Percentiles rank a stretch among this genome's conserved stretches.
Evolutionary conservation across 2,329 filamentous ascomycete genomes (phyloP).

Genomic region (Aspergillus phoenicis): DNA sequence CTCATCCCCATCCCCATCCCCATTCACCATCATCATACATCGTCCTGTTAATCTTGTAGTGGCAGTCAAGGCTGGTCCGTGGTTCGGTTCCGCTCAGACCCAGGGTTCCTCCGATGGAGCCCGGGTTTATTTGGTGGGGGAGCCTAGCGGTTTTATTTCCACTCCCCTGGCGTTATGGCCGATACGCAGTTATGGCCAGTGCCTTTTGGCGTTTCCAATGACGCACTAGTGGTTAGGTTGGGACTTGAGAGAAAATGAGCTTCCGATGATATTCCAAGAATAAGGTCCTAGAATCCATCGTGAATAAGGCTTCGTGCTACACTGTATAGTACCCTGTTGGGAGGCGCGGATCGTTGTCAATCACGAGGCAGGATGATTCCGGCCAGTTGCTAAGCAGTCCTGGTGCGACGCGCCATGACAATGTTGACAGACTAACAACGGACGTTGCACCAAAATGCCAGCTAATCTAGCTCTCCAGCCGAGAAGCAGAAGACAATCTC

Average conservation of each 20-base stretch:
- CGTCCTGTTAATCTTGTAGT: neutral
- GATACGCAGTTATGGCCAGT: neutral
- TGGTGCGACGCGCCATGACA: neutral
- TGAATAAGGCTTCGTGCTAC: neutral
- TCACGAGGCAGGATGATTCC: neutral
- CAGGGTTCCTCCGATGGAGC: constrained; percentile 12
- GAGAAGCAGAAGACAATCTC: neutral
- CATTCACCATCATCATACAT: neutral
- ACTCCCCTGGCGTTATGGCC: neutral
- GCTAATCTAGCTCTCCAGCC: neutral
- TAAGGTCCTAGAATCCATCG: neutral
- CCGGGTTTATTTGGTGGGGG: neutral
- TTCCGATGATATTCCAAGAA: neutral
- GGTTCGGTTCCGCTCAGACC: constrained; percentile 9
- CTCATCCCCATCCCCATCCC: neutral
- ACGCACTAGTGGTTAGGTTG: constrained; percentile 11
- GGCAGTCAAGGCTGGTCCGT: constrained; percentile 2
- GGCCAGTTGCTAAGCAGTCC: neutral
- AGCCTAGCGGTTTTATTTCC: constrained; percentile 6
- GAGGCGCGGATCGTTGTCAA: neutral
- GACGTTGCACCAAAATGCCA: neutral
- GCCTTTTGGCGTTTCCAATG: neutral
- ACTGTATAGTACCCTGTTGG: neutral
- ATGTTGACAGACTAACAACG: neutral
- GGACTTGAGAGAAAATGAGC: neutral